Base-by-base conservation (phyloP, 2,329 filamentous ascomycete genomes). In the Thielaviopsis punctulata region DNA sequence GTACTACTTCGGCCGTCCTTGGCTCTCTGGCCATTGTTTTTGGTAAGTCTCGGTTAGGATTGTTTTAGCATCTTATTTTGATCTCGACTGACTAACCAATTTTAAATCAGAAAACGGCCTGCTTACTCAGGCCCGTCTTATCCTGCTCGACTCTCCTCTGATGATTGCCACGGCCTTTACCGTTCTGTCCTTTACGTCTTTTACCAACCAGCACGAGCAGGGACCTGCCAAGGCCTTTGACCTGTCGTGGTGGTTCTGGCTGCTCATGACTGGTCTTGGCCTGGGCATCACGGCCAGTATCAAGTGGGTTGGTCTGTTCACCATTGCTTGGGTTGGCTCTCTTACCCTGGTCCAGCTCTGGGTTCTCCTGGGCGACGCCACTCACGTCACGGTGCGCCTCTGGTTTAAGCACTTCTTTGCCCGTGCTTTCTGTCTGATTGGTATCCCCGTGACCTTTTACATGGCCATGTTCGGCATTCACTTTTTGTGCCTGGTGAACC, bases 271-370 rank as follows among this genome's bases (percentile, higher is more conserved):
- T 45, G 92, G 92, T 60, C 70, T 98, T 44, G 85, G 84, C 36
- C 73, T 98, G 49, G 92, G 92, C 57, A 82, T 90, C 49, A 96
- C 92, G 7, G 79, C 82, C 56, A 96, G 90, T 69, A 89, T 96
- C 62, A 98, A 98, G 72, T 98, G 92, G 92, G 92, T 98, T 62
- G 92, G 92, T 49, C 75, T 98, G 50, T 96, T 98, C 73, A 98
- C 92, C 57, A 95, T 95, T 66, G 92, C 90, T 48, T 98, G 92
- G 92, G 87, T 98, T 59, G 92, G 92, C 57, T 79, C 76, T 66
- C 77, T 98, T 68, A 98, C 92, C 36, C 67, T 90, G 45, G 66
- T 98, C 45, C 92, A 98, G 71, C 77, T 98, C 54, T 98, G 92
- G 92, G 81, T 95, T 59, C 72, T 98, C 52, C 82, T 95, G 41